Percentiles rank a stretch among this genome's conserved stretches.
phyloP scores from a whole-genome alignment of 1,139 yeast species.

The Diutina scorzettiae region DNA sequence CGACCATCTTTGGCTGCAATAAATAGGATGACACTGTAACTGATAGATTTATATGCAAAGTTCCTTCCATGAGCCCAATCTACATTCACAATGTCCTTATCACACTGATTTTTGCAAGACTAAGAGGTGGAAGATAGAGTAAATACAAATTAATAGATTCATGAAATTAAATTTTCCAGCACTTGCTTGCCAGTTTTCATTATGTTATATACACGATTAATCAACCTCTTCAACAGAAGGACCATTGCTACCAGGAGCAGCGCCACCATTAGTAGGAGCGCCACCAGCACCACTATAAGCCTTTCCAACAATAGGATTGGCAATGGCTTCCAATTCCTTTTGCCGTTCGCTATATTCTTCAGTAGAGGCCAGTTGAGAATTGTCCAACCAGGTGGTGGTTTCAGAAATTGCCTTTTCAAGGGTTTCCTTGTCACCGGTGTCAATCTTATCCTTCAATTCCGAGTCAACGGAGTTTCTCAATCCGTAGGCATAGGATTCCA shows the following conservation, averaged over 20 bases:
- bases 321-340: constrained; percentile 6
- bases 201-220: background rate
- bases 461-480: constrained; percentile 12
- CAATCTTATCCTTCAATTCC: constrained; percentile 44
- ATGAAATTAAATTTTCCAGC: too few species aligned
- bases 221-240: constrained; percentile 6
- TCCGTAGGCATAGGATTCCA: constrained; percentile 3
- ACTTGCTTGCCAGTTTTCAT: too few species aligned
- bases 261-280: too few species aligned
- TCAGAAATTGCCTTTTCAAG: constrained; percentile 9
- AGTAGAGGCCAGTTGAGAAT: background rate
- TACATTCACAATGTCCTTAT: too few species aligned
- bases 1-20: too few species aligned
- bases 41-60: too few species aligned
- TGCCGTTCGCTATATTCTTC: constrained; percentile 4
- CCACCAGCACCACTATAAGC: constrained; percentile 18
- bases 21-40: too few species aligned
- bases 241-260: constrained; percentile 6
- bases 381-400: constrained; percentile 4
- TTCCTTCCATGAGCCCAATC: too few species aligned
- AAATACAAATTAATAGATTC: too few species aligned
- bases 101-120: too few species aligned
- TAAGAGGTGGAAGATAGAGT: too few species aligned
- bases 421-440: constrained; percentile 18
- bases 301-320: constrained; percentile 5